These are phyloP conservation scores for Neocucurbitaria cava DNA, from an alignment of 2,329 filamentous ascomycete species.

Conservation along the genomic window DNA sequence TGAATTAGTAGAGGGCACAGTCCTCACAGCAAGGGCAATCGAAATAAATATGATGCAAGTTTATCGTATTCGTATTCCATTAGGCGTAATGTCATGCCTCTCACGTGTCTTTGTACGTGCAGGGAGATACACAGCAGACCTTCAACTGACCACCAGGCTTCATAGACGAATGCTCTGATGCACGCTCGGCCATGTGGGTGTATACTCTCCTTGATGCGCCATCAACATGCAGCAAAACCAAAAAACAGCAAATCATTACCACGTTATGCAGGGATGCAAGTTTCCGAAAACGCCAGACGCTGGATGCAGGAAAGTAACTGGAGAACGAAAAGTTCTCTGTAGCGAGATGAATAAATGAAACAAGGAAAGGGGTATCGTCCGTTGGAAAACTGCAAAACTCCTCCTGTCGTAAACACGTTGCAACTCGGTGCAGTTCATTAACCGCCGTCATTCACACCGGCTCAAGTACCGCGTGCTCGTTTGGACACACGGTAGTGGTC, in stretches of 20 bases:
- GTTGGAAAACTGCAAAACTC: slow-evolving; percentile 23
- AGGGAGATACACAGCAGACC: neutral
- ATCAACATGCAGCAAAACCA: no score
- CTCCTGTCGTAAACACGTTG: slow-evolving; percentile 9
- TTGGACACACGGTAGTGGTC: slow-evolving; percentile 12
- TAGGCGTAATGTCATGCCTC: neutral
- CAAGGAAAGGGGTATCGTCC: slow-evolving; percentile 37
- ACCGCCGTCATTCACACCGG: slow-evolving; percentile 18
- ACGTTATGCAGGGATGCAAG: slow-evolving; percentile 3
- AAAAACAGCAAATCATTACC: neutral
- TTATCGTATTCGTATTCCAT: neutral
- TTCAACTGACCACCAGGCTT: neutral
- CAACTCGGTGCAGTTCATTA: slow-evolving; percentile 17
- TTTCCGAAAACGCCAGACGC: neutral
- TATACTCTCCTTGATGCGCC: neutral
- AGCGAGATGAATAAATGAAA: slow-evolving; percentile 17
- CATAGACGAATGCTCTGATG: neutral
- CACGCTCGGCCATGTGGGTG: neutral
- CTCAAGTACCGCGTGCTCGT: slow-evolving; percentile 16
- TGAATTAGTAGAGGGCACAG: neutral
- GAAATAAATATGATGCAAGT: neutral
- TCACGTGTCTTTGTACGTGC: neutral
- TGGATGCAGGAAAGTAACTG: neutral
- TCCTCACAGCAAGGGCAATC: no score
- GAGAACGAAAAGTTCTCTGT: slow-evolving; percentile 8